phyloP scores from a whole-genome alignment of 78 protist genomes.

The Pelomyxa schiedti region DNA sequence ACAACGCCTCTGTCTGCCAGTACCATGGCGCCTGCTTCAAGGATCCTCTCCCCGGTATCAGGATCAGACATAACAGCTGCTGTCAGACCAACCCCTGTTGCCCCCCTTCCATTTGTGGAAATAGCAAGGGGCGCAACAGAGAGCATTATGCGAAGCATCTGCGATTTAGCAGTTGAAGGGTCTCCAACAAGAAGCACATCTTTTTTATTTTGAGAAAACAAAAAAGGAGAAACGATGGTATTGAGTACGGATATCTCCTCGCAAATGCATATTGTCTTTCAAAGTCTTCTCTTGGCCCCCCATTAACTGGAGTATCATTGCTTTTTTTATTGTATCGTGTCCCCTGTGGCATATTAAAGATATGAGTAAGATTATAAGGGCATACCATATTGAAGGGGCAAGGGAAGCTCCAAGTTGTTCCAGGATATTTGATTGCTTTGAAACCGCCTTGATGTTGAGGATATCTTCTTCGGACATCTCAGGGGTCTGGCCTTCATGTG shows the following conservation, averaged over 20 bases:
- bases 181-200: slow-evolving; percentile 97
- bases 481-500: slow-evolving; percentile 15
- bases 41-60: slow-evolving; percentile 91
- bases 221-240: neutral
- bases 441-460: slow-evolving; percentile 17
- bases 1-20: slow-evolving; percentile 97
- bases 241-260: slow-evolving; percentile 53
- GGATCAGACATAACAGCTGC: slow-evolving; percentile 94
- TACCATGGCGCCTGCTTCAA: slow-evolving; percentile 99
- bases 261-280: slow-evolving; percentile 74
- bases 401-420: slow-evolving; percentile 63
- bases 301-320: slow-evolving; percentile 82
- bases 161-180: slow-evolving; percentile 99
- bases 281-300: slow-evolving; percentile 93
- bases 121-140: slow-evolving; percentile 92
- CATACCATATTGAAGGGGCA: slow-evolving; percentile 97
- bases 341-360: too few species aligned
- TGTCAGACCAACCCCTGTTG: slow-evolving; percentile 98
- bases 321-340: slow-evolving; percentile 74
- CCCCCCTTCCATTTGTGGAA: slow-evolving; percentile 97
- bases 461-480: slow-evolving; percentile 24
- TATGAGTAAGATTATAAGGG: too few species aligned
- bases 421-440: slow-evolving; percentile 14
- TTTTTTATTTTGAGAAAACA: slow-evolving; percentile 62
- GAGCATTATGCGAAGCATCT: slow-evolving; percentile 85